A percentile compares a stretch with the other conserved stretches of the same genome.
These are phyloP conservation scores for Colletotrichum camelliae DNA, from an alignment of 2,329 filamentous ascomycete genomes.

Conservation along the genomic window DNA sequence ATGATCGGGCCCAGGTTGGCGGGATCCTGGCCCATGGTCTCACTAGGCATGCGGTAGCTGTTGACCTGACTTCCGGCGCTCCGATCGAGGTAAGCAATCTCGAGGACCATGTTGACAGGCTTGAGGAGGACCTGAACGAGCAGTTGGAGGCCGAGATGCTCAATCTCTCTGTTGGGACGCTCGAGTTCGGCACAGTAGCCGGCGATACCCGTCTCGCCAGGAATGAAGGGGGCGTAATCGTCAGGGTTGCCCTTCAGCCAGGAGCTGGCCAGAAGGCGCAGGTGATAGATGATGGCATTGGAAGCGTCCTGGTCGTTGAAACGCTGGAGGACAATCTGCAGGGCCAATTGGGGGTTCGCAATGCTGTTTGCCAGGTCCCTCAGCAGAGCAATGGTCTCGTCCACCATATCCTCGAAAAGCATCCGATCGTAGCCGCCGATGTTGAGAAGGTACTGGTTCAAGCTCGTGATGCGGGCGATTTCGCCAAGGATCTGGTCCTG, in stretches of 20 bases:
- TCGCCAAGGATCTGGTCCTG: constrained; percentile 71
- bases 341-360: constrained; percentile 61
- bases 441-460: constrained; percentile 73
- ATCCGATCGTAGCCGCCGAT: constrained; percentile 74
- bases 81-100: constrained; percentile 90
- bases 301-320: constrained; percentile 78
- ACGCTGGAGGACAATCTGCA: constrained; percentile 59
- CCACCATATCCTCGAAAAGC: constrained; percentile 83
- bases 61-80: constrained; percentile 81
- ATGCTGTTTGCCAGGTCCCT: constrained; percentile 65
- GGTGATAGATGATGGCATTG: constrained; percentile 84
- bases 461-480: constrained; percentile 70
- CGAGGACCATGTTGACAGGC: constrained; percentile 78
- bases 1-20: constrained; percentile 56
- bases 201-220: constrained; percentile 61
- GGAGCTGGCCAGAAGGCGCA: constrained; percentile 80
- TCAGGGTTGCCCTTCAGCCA: constrained; percentile 79
- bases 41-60: constrained; percentile 67
- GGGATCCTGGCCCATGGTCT: constrained; percentile 50
- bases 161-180: constrained; percentile 81
- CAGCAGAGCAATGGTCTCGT: constrained; percentile 75
- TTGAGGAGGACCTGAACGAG: constrained; percentile 81
- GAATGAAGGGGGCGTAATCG: constrained; percentile 75
- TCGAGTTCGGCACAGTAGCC: constrained; percentile 78
- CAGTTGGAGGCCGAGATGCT: constrained; percentile 83